phyloP scores from a whole-genome alignment of 768 basidiomycete species.

The Naganishia onofrii region DNA sequence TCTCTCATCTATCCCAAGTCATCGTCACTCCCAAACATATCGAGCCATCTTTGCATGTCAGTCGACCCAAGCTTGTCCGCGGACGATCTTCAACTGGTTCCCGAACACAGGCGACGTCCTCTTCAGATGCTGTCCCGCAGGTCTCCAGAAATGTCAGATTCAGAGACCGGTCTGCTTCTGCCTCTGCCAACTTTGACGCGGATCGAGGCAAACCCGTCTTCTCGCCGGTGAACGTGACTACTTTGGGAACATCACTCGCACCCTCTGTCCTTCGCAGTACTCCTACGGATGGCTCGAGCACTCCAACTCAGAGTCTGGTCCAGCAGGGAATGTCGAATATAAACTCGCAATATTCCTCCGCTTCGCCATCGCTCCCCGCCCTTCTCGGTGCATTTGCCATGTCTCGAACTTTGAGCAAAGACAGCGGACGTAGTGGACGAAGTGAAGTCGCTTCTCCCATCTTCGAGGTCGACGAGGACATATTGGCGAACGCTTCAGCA shows the following conservation, averaged over 20 bases:
- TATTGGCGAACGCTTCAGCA: not conserved
- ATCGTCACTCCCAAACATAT: not conserved
- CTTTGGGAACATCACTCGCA: not conserved
- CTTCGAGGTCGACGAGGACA: slow-evolving; percentile 29
- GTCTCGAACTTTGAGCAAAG: slow-evolving; percentile 19
- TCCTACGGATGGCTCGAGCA: slow-evolving; percentile 20
- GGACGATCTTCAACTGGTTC: slow-evolving; percentile 5
- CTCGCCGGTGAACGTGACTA: slow-evolving; percentile 13
- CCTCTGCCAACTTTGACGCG: slow-evolving; percentile 21
- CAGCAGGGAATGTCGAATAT: not conserved
- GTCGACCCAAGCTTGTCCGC: slow-evolving; percentile 8
- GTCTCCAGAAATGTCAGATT: slow-evolving; percentile 2
- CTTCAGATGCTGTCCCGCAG: not conserved
- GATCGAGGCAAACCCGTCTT: slow-evolving; percentile 25
- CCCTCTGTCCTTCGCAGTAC: not conserved
- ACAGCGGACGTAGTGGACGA: slow-evolving; percentile 14
- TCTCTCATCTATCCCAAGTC: slow-evolving; percentile 2
- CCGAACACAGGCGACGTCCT: not conserved
- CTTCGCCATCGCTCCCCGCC: not conserved
- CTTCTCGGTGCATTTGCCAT: not conserved
- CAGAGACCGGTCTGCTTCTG: slow-evolving; percentile 22
- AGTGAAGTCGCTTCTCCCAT: slow-evolving; percentile 24
- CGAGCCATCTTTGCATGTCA: not conserved
- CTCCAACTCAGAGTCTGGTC: slow-evolving; percentile 30
- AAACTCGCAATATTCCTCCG: not conserved